These are phyloP conservation scores for Calocybe cyanea DNA, from an alignment of 768 basidiomycete species.

Conservation along the genomic window DNA sequence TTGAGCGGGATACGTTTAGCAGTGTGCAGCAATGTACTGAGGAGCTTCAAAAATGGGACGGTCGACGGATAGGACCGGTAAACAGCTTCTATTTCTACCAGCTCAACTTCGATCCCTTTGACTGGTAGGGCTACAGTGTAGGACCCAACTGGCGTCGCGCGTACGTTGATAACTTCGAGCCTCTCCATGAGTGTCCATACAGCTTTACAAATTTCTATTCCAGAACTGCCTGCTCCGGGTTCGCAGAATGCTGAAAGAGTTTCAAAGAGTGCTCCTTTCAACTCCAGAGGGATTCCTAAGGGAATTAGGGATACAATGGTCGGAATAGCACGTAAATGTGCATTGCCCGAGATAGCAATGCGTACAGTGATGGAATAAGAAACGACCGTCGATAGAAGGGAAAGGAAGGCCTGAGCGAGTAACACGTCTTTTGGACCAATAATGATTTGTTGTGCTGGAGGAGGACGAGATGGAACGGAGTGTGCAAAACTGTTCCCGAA, in stretches of 20 bases:
- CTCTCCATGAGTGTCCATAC: conserved; percentile 86
- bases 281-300: conserved; percentile 79
- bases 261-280: conserved; percentile 83
- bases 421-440: conserved; percentile 69
- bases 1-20: conserved; percentile 66
- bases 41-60: conserved; percentile 79
- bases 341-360: conserved; percentile 69
- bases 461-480: conserved; percentile 34
- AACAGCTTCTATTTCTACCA: conserved; percentile 82
- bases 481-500: conserved; percentile 27
- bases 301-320: conserved; percentile 77
- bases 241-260: conserved; percentile 80
- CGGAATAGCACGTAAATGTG: conserved; percentile 77
- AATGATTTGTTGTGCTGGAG: conserved; percentile 43
- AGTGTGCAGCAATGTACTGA: conserved; percentile 80
- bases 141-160: conserved; percentile 35
- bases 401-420: conserved; percentile 77
- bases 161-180: conserved; percentile 78
- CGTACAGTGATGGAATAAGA: conserved; percentile 75
- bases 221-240: conserved; percentile 68
- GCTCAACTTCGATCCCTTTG: conserved; percentile 80
- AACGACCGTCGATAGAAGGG: conserved; percentile 72
- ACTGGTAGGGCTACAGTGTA: conserved; percentile 46
- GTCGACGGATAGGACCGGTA: conserved; percentile 84
- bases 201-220: conserved; percentile 76